phyloP scores from a whole-genome alignment of 2,329 filamentous ascomycete genomes.

The Cercospora zeae-maydis region DNA sequence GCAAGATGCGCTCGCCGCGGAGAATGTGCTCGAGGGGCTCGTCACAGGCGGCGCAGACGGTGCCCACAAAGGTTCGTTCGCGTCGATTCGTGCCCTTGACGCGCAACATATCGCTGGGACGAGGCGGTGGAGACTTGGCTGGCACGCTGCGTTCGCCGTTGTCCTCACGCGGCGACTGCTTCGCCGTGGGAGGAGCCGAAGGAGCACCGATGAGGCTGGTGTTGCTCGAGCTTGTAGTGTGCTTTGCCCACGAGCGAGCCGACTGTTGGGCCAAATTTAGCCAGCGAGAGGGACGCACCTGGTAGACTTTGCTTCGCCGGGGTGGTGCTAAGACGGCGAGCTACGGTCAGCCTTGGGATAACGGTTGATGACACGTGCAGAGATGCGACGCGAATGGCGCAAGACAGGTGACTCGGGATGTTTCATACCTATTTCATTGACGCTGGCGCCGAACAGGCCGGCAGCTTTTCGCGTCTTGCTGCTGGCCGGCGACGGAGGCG shows the following conservation, averaged over 20 bases:
- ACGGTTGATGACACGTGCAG: neutral
- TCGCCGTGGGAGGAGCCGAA: slow-evolving; percentile 13
- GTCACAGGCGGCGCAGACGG: slow-evolving; percentile 92
- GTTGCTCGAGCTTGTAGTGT: neutral
- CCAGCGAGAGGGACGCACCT: slow-evolving; percentile 15
- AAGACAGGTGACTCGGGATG: slow-evolving; percentile 7
- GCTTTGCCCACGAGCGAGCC: neutral
- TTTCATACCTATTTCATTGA: slow-evolving; percentile 25
- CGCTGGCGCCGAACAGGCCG: slow-evolving; percentile 15
- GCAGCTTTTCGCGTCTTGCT: slow-evolving; percentile 15
- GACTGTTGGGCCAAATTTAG: slow-evolving; percentile 22
- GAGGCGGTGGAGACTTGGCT: slow-evolving; percentile 23
- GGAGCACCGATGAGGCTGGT: slow-evolving; percentile 2
- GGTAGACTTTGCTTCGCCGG: slow-evolving; percentile 20
- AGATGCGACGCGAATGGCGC: slow-evolving; percentile 4
- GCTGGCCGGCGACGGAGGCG: neutral
- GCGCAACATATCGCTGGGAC: slow-evolving; percentile 35
- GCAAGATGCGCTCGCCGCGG: slow-evolving; percentile 86
- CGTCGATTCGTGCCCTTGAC: slow-evolving; percentile 52
- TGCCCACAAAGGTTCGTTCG: slow-evolving; percentile 92
- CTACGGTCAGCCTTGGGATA: slow-evolving; percentile 17
- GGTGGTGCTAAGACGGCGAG: slow-evolving; percentile 25
- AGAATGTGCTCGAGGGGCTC: slow-evolving; percentile 94
- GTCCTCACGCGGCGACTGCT: slow-evolving; percentile 13
- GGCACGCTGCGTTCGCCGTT: slow-evolving; percentile 19